Conservation (phyloP, 495 filamentous ascomycete genomes). For the Polyplosphaeria fusca region DNA sequence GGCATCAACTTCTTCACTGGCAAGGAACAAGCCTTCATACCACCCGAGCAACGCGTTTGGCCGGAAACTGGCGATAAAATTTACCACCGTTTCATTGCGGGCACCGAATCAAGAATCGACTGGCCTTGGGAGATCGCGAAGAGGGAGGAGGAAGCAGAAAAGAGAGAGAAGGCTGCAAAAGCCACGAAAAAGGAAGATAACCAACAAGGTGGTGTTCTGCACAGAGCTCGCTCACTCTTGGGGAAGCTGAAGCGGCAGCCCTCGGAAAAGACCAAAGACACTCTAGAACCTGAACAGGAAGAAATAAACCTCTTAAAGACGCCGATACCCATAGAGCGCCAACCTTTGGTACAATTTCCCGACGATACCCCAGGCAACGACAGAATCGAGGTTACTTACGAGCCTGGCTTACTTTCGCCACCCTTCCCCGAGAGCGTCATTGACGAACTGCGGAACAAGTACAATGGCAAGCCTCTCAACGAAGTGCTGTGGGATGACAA, state of each 20-base stretch:
- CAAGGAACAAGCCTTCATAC: neutral
- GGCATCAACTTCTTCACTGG: slow-evolving; percentile 1
- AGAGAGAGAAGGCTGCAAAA: neutral
- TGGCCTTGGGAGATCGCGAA: slow-evolving; percentile 8
- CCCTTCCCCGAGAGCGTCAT: slow-evolving; percentile 79
- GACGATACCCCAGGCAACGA: slow-evolving; percentile 72
- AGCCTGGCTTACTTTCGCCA: slow-evolving; percentile 65
- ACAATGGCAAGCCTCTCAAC: slow-evolving; percentile 54
- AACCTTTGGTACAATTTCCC: slow-evolving; percentile 2
- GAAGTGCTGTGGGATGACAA: neutral
- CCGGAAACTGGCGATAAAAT: slow-evolving; percentile 43
- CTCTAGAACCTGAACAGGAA: neutral
- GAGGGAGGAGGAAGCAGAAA: neutral
- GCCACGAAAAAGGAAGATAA: neutral
- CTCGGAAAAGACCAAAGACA: neutral
- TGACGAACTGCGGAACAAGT: slow-evolving; percentile 85
- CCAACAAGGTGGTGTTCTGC: neutral
- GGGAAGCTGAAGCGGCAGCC: neutral
- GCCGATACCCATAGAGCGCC: neutral
- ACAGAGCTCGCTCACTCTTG: neutral
- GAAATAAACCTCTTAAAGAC: neutral
- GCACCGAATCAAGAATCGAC: slow-evolving; percentile 50
- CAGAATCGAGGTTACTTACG: slow-evolving; percentile 71
- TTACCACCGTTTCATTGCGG: slow-evolving; percentile 56
- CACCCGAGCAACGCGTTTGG: slow-evolving; percentile 35